Evolutionary conservation across 257 asterid species (phyloP), one percentile per base, ranked within the genome.

Genomic region (Solanum phureja): DNA sequence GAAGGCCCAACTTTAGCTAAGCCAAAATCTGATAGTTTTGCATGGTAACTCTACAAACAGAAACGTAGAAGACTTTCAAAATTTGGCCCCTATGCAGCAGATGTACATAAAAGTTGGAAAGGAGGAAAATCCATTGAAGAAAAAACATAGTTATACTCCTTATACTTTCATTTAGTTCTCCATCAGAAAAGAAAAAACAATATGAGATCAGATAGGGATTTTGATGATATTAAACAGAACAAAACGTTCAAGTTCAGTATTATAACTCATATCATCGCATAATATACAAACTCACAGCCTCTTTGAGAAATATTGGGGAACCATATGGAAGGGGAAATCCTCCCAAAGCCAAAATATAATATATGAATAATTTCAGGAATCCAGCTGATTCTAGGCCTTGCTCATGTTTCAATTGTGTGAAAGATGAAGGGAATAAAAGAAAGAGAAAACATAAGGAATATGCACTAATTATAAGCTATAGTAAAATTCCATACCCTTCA

Each of bases 11-110:
- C 88, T 89, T 90, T 91, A 66, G 93, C 92, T 79, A 92, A 87
- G 31, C 94, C 94, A 87, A 92, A 92, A 87, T 92, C 93, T 60
- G 93, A 89, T 85, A 92, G 83, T 87, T 91, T 92, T 31, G 94
- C 94, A 89, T 92, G 87, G 88, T 89, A 92, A 83, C 86, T 87
- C 94, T 92, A 88, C 89, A 85, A 84, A 38, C 21, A 86, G 73
- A 38, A 82, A 82, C 18, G 44, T 19, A 29, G 42, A 82, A 31
- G 37, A 82, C 69, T 27, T 82, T 46, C 27, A 49, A 49, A 76
- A 46, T 18, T 29, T 81, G 10, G 19, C 42, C 31, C 19, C 42
- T 29, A 29, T 18, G 69, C 85, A 46, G 69, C 85, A 46, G 44
- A 49, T 81, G 85, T 49, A 81, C 68, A 46, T 29, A 16, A 49